Conservation (phyloP, 306 rosid genomes). For the Sicyos edulis region DNA sequence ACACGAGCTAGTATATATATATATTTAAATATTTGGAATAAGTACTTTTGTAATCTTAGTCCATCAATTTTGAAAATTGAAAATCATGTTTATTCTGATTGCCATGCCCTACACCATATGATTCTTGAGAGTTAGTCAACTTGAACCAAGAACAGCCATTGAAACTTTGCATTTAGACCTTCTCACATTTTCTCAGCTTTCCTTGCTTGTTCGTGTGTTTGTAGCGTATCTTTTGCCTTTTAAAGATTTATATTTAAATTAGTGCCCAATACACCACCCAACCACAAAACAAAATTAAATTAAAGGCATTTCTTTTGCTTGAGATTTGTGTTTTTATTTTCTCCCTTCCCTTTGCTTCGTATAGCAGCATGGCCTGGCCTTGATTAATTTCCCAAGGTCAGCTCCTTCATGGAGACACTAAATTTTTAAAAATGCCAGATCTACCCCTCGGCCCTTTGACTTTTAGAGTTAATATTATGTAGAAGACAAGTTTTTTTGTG, state of each 20-base stretch:
- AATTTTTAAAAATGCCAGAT: conserved; percentile 19
- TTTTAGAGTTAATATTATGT: conserved; percentile 7
- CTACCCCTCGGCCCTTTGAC: conserved; percentile 38
- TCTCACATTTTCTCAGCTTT: background rate
- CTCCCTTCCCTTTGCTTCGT: conserved; percentile 58
- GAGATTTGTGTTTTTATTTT: background rate
- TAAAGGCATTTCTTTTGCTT: conserved; percentile 13
- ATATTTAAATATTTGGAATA: too few species aligned
- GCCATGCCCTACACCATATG: too few species aligned
- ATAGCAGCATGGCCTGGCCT: conserved; percentile 52
- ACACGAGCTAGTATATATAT: background rate
- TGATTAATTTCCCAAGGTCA: conserved; percentile 47
- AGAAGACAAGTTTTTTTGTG: conserved; percentile 5
- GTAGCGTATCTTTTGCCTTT: background rate
- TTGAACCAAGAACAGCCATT: background rate
- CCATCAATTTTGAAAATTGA: background rate
- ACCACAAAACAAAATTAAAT: background rate
- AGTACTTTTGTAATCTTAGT: background rate
- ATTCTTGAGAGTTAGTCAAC: conserved; percentile 12
- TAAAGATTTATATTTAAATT: background rate
- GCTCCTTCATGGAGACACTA: conserved; percentile 21
- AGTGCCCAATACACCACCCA: background rate
- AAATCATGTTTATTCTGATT: background rate
- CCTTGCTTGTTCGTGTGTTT: background rate
- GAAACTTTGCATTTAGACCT: conserved; percentile 14